phyloP scores from a whole-genome alignment of 116 monocot genomes.

The Phalaenopsis hybrid region DNA sequence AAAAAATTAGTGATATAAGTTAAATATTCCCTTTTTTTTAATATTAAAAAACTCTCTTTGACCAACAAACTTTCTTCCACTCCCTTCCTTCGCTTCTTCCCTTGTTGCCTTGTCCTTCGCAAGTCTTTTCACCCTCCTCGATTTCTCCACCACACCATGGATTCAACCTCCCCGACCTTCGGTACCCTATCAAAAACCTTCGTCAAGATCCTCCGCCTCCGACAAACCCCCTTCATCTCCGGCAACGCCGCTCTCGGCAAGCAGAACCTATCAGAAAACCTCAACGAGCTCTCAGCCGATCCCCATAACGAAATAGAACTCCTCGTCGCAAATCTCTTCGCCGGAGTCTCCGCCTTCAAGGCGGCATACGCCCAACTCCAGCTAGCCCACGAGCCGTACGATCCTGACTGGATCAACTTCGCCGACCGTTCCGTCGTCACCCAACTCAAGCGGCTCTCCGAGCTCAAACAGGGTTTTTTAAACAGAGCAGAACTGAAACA shows the following conservation, averaged over 20 bases:
- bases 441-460: background rate
- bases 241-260: background rate
- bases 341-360: conserved; percentile 56
- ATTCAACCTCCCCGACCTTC: background rate
- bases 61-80: background rate
- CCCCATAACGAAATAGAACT: background rate
- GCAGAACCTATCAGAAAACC: background rate
- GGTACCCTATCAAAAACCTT: conserved; percentile 1
- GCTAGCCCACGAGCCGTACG: background rate
- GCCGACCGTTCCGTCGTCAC: conserved; percentile 1
- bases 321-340: conserved; percentile 46
- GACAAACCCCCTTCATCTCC: background rate
- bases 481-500: background rate
- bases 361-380: conserved; percentile 54
- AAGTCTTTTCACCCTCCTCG: background rate
- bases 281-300: background rate
- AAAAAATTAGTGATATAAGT: too few species aligned
- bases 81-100: background rate
- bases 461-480: background rate
- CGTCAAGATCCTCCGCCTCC: background rate
- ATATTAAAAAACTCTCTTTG: background rate
- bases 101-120: background rate
- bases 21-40: too few species aligned
- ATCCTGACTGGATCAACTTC: background rate
- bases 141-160: background rate